phyloP scores from a whole-genome alignment of 73 alveolate genomes.

The Tetrahymena malaccensis region DNA sequence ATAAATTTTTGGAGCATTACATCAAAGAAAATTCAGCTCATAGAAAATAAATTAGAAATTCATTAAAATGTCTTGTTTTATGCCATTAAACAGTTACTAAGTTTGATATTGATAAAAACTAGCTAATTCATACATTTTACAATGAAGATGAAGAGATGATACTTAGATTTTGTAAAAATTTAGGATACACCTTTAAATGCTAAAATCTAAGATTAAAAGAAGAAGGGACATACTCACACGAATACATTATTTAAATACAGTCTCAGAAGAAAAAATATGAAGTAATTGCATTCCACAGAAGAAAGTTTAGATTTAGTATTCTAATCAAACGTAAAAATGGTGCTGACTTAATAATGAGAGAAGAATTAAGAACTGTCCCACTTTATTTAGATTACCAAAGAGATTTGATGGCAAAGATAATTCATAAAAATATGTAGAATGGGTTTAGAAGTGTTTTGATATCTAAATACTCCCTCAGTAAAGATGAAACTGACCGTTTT shows the following conservation, averaged over 20 bases:
- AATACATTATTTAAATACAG: neutral
- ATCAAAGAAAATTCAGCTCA: neutral
- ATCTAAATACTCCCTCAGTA: neutral
- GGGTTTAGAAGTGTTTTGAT: neutral
- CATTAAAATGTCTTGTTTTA: neutral
- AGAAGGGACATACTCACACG: neutral
- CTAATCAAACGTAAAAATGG: neutral
- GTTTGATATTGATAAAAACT: neutral
- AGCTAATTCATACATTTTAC: neutral
- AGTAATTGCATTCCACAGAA: neutral
- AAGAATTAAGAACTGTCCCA: neutral
- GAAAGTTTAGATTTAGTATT: neutral
- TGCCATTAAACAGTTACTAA: neutral
- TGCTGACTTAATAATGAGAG: neutral
- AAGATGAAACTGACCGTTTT: neutral
- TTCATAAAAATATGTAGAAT: neutral
- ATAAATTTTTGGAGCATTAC: neutral
- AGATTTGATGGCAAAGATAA: neutral
- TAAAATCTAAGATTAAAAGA: neutral
- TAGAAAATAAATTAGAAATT: neutral
- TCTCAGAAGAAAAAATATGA: neutral
- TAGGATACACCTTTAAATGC: neutral
- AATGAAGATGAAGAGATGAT: neutral
- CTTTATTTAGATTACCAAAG: neutral
- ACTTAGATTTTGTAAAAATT: neutral